These are phyloP conservation scores for Przewalskia tangutica DNA, from an alignment of 257 asterid genomes.

Conservation along the genomic window DNA sequence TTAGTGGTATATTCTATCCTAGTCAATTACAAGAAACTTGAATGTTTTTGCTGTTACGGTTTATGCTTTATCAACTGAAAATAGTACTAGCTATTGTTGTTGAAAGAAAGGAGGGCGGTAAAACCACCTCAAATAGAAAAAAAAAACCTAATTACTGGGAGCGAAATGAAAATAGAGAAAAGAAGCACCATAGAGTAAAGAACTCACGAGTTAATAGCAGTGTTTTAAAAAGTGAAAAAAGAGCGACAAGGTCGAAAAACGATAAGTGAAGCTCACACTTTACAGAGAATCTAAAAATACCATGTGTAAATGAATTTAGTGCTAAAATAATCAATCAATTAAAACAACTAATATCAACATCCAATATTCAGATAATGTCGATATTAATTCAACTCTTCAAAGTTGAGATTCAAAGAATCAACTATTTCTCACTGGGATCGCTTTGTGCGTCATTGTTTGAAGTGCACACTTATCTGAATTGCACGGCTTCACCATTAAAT, in stretches of 20 bases:
- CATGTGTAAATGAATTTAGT: not conserved
- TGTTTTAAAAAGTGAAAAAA: not conserved
- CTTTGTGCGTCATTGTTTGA: not conserved
- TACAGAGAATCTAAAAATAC: not conserved
- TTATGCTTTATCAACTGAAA: not conserved
- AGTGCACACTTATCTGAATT: not conserved
- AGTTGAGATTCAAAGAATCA: not conserved
- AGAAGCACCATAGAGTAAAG: not conserved
- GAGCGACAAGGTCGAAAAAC: not conserved
- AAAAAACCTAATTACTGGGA: not conserved
- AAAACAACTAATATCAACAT: not conserved
- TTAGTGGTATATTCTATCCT: not conserved
- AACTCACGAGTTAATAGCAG: not conserved
- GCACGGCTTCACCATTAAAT: not conserved
- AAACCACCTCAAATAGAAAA: not conserved
- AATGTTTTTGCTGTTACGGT: not conserved
- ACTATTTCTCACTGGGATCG: not conserved
- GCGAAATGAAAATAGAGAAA: not conserved
- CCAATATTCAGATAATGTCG: not conserved
- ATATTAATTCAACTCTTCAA: not conserved
- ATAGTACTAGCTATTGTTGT: not conserved
- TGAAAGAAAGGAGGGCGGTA: not conserved
- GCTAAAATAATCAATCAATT: not conserved
- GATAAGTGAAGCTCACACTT: not conserved
- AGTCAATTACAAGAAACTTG: not conserved